phyloP scores from a whole-genome alignment of 176 grass and related monocot genomes.

The Eragrostis nindensis region DNA sequence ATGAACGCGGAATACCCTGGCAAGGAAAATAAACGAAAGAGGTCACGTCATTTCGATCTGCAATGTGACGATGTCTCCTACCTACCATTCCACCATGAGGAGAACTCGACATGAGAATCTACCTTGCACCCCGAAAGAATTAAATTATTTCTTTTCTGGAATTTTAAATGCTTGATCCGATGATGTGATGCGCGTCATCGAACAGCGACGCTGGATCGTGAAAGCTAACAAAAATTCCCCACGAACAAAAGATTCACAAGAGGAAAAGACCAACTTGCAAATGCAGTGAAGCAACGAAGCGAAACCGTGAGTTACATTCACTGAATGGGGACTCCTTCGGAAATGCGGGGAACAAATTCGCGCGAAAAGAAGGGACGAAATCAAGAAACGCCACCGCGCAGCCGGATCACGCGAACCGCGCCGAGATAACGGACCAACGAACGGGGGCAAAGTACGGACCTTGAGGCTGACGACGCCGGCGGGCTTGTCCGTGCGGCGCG shows the following conservation, averaged over 20 bases:
- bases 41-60: slow-evolving; percentile 57
- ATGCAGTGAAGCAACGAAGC: background rate
- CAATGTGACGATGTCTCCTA: slow-evolving; percentile 48
- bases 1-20: slow-evolving; percentile 22
- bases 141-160: background rate
- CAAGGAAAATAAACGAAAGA: slow-evolving; percentile 28
- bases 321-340: background rate
- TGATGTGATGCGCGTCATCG: slow-evolving; percentile 11
- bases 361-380: background rate
- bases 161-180: slow-evolving; percentile 30
- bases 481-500: slow-evolving; percentile 45
- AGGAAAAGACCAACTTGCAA: background rate
- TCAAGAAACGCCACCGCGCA: background rate
- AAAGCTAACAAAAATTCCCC: slow-evolving; percentile 3
- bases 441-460: slow-evolving; percentile 9
- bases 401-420: slow-evolving; percentile 32
- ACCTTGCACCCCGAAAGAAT: slow-evolving; percentile 31
- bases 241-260: background rate
- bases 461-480: slow-evolving; percentile 51
- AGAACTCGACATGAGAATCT: slow-evolving; percentile 30
- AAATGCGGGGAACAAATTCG: background rate
- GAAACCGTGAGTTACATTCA: background rate
- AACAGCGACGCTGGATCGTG: slow-evolving; percentile 10
- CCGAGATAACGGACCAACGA: background rate
- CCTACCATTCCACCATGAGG: slow-evolving; percentile 42